Conservation (phyloP, 805 yeast genomes). For the Millerago galiae region DNA sequence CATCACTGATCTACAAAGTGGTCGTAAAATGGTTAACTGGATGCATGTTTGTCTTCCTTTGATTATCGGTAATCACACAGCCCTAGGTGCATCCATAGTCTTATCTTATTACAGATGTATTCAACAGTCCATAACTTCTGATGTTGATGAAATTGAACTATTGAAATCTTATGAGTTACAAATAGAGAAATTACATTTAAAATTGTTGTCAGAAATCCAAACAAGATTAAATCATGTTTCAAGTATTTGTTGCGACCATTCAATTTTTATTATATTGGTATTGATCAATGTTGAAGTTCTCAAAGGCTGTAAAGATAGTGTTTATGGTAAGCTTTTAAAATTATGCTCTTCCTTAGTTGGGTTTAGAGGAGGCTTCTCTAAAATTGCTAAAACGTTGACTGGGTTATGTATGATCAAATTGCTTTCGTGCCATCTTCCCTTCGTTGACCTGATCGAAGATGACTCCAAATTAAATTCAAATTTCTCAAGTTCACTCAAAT, state of each 20-base stretch:
- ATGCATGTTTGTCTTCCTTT: conserved; percentile 2
- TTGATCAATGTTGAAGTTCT: conserved; percentile 1
- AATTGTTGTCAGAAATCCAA: not conserved
- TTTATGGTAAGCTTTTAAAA: not conserved
- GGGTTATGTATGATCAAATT: not conserved
- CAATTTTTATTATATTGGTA: not conserved
- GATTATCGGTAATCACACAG: not conserved
- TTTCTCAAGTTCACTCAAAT: not conserved
- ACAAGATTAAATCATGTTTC: not conserved
- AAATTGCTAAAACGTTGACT: not conserved
- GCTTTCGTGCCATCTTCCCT: not conserved
- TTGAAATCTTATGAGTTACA: not conserved
- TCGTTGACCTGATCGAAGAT: not conserved
- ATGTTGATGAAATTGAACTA: not conserved
- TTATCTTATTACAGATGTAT: not conserved
- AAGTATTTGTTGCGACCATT: not conserved
- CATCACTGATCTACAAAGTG: not conserved
- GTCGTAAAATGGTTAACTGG: not conserved
- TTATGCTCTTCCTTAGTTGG: not conserved
- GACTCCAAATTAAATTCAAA: not conserved
- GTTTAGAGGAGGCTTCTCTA: not conserved
- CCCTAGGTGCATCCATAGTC: not conserved
- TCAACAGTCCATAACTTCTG: not conserved
- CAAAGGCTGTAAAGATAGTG: not conserved
- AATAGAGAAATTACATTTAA: not conserved